Evolutionary conservation across 345 rosid genomes (phyloP), one percentile per base, ranked within the genome.

Genomic region (Tarenaya hassleriana): DNA sequence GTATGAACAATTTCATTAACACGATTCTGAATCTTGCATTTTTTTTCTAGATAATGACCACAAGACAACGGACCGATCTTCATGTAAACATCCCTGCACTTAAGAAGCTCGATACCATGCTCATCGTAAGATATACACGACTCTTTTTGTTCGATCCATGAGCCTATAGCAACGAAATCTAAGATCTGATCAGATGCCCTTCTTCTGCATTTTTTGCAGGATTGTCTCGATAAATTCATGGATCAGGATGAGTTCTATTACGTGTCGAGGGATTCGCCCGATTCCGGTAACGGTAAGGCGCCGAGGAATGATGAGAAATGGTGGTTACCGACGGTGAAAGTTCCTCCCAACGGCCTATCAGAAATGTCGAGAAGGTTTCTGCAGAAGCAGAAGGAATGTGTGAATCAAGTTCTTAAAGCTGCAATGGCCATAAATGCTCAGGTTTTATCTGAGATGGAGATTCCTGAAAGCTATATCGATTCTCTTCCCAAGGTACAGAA

Each of bases 371-470:
- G 79, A 55, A 88, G 85, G 48, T 88, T 84, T 56, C 56, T 88
- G 68, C 88, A 79, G 49, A 74, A 64, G 69, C 97, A 85, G 7
- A 88, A 88, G 50, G 97, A 88, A 60, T 76, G 80, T 42, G 97
- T 85, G 10, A 88, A 83, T 60, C 97, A 88, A 52, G 95, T 88
- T 15, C 87, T 85, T 43, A 88, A 85, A 72, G 97, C 97, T 4
- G 95, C 97, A 47, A 88, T 88, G 95, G 97, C 97, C 0, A 88
- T 88, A 58, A 88, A 88, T 61, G 80, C 95, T 31, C 95, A 88
- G 68, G 85, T 83, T 64, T 61, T 88, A 7, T 73, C 85, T 29
- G 97, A 85, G 69, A 88, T 88, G 87, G 92, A 79, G 67, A 73
- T 85, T 32, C 97, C 97, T 4, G 92, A 88, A 50, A 82, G 64